Conservation (phyloP, 352 stramenopile genomes). For the Phytophthora boehmeriae region DNA sequence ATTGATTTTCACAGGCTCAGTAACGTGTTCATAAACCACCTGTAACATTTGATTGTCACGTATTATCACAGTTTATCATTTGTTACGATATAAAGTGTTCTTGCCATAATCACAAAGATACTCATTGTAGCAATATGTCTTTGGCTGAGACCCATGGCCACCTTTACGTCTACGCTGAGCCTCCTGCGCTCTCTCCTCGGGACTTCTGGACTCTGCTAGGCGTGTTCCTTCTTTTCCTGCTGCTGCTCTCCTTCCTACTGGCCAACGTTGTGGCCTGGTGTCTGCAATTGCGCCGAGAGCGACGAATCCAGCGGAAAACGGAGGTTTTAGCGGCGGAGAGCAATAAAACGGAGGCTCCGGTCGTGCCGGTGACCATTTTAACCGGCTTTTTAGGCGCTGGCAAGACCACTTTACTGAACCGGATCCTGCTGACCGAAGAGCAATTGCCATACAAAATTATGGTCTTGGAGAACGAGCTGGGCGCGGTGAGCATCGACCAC, state of each 20-base stretch:
- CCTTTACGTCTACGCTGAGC: neutral
- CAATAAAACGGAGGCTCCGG: neutral
- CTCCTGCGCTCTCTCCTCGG: constrained; percentile 20
- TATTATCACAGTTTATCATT: no score
- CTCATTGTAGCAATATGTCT: neutral
- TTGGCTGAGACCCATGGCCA: neutral
- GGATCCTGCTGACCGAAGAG: constrained; percentile 89
- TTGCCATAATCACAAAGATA: no score
- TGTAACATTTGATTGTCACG: no score
- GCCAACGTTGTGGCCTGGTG: constrained; percentile 72
- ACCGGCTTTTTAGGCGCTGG: constrained; percentile 95
- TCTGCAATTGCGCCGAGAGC: constrained; percentile 64
- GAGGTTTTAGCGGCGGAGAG: constrained; percentile 35
- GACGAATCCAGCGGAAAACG: constrained; percentile 69
- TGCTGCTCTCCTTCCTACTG: constrained; percentile 56
- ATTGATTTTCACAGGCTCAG: no score
- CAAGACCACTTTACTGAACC: constrained; percentile 97
- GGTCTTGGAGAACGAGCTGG: constrained; percentile 93
- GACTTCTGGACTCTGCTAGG: constrained; percentile 31
- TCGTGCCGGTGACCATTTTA: constrained; percentile 92
- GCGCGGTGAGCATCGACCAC: constrained; percentile 76
- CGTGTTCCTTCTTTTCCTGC: constrained; percentile 38
- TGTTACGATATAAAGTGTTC: no score
- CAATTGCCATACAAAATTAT: constrained; percentile 94
- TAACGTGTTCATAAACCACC: no score